Evolutionary conservation across 495 filamentous ascomycete species (phyloP).

Genomic region (Penicillium steckii): DNA sequence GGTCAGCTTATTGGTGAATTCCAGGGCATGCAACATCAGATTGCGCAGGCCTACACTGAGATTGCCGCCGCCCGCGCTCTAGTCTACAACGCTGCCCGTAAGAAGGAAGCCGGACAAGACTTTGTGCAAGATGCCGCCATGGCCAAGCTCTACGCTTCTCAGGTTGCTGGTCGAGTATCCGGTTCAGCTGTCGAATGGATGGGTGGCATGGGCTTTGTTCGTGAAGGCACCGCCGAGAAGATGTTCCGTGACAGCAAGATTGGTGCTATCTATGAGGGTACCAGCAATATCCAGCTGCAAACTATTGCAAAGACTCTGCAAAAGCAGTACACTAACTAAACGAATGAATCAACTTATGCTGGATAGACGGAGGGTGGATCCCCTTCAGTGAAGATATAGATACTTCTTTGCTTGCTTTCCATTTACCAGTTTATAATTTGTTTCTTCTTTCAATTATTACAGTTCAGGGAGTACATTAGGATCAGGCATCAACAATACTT

Average conservation of each 20-base stretch:
- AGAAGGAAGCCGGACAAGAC: slow-evolving; percentile 95
- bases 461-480: too few species aligned
- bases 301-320: slow-evolving; percentile 94
- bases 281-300: slow-evolving; percentile 79
- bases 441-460: too few species aligned
- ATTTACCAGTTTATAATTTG: too few species aligned
- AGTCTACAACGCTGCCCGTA: slow-evolving; percentile 93
- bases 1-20: slow-evolving; percentile 90
- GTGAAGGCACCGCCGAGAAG: slow-evolving; percentile 97
- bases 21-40: slow-evolving; percentile 99
- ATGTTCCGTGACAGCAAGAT: slow-evolving; percentile 98
- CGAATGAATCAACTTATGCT: too few species aligned
- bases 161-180: slow-evolving; percentile 87
- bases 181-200: slow-evolving; percentile 95
- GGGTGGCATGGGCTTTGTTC: slow-evolving; percentile 96
- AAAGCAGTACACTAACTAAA: slow-evolving; percentile 71
- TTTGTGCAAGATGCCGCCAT: slow-evolving; percentile 96
- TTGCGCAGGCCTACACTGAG: slow-evolving; percentile 93
- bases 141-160: slow-evolving; percentile 93
- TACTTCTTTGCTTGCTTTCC: too few species aligned
- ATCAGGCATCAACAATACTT: too few species aligned
- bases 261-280: slow-evolving; percentile 97
- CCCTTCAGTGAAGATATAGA: too few species aligned
- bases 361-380: too few species aligned
- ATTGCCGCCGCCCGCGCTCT: slow-evolving; percentile 87